Base-by-base conservation (phyloP, 768 basidiomycete genomes). In the Xerocomus spinulosus region DNA sequence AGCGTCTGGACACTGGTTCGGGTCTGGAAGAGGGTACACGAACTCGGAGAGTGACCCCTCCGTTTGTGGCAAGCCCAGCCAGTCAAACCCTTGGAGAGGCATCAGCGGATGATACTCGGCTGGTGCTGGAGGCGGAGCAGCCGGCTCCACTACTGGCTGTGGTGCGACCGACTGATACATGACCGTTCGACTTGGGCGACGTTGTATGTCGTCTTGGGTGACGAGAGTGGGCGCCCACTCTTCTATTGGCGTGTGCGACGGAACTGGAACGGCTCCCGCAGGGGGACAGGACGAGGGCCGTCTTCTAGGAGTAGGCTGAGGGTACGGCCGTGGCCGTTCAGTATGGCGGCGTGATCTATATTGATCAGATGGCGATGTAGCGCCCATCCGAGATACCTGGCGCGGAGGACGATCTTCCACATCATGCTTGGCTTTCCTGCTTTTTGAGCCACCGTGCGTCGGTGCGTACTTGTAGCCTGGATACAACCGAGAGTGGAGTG, bases 381-480 rank as follows among this genome's bases (percentile, higher is more conserved):
- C 13, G 12, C 42, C 48, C 44, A 44, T 50, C 6, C 15, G 32
- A 14, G 49, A 49, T 25, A 54, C 46, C 40, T 56, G 60, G 14
- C 34, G 52, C 28, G 50, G 36, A 2, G 49, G 46, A 7, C 46
- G 48, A 15, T 48, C 52, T 41, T 55, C 55, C 44, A 32, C 15
- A 25, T 53, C 48, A 18, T 21, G 42, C 41, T 53, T 68, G 25
- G 26, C 42, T 37, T 58, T 64, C 52, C 56, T 62, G 12, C 4
- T 20, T 39, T 60, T 67, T 21, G 55, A 32, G 39, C 53, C 52
- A 39, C 47, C 26, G 42, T 59, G 52, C 12, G 43, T 43, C 3
- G 74, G 73, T 3, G 57, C 57, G 43, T 74, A 77, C 52, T 70
- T 68, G 65, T 76, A 78, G 28, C 67, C 66, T 0, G 78, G 78